Conservation (phyloP, 2,329 filamentous ascomycete genomes). For the Teratosphaeriaceae sp. region DNA sequence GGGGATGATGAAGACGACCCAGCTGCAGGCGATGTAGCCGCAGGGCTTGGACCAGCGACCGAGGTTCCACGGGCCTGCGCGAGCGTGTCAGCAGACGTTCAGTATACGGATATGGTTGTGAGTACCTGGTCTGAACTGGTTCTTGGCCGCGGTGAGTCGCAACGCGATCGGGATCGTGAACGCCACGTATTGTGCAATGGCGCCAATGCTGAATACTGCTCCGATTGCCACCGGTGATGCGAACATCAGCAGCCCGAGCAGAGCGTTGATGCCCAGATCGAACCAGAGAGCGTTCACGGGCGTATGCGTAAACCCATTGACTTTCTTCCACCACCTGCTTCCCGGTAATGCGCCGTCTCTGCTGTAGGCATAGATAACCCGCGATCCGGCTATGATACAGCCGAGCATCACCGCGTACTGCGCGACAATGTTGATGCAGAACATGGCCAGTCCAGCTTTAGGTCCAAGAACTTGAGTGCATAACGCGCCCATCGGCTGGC, state of each 20-base stretch:
- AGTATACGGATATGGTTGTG: slow-evolving; percentile 13
- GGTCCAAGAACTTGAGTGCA: slow-evolving; percentile 28
- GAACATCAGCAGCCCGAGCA: slow-evolving; percentile 24
- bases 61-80: slow-evolving; percentile 27
- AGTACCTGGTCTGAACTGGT: slow-evolving; percentile 17
- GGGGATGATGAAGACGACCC: slow-evolving; percentile 27
- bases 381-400: slow-evolving; percentile 24
- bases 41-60: slow-evolving; percentile 23
- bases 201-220: slow-evolving; percentile 27
- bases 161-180: slow-evolving; percentile 26
- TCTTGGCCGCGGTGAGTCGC: slow-evolving; percentile 6
- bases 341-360: slow-evolving; percentile 26
- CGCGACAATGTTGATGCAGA: slow-evolving; percentile 26
- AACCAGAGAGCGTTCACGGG: slow-evolving; percentile 28
- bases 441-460: slow-evolving; percentile 26
- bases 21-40: slow-evolving; percentile 22
- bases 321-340: slow-evolving; percentile 22
- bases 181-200: slow-evolving; percentile 8
- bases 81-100: not conserved
- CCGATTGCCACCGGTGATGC: slow-evolving; percentile 27
- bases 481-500: slow-evolving; percentile 27
- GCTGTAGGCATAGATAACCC: slow-evolving; percentile 27
- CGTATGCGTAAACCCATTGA: slow-evolving; percentile 24
- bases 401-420: slow-evolving; percentile 28
- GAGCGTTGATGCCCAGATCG: slow-evolving; percentile 20